These are phyloP conservation scores for Rhizophora mangle DNA, from an alignment of 345 rosid genomes.

Conservation along the genomic window DNA sequence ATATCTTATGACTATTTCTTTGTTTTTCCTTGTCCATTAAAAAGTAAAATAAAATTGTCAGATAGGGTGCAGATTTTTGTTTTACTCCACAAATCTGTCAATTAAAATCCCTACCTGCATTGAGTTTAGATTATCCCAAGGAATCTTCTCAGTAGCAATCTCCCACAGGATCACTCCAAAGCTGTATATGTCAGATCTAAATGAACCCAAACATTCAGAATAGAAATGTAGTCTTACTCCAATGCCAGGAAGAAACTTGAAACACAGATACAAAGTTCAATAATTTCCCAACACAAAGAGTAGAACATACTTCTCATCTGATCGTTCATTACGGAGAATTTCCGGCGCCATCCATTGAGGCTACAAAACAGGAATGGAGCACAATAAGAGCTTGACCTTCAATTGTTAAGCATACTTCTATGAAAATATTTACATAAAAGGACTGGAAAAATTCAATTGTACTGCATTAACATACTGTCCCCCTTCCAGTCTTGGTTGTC, in stretches of 20 bases:
- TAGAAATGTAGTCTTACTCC: neutral
- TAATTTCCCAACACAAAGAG: conserved; percentile 12
- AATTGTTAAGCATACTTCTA: conserved; percentile 1
- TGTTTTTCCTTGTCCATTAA: neutral
- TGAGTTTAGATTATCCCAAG: conserved; percentile 93
- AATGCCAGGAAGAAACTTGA: conserved; percentile 2
- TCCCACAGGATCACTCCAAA: conserved; percentile 95
- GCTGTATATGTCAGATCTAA: conserved; percentile 95
- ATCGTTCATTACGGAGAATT: conserved; percentile 91
- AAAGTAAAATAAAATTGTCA: too few relatives aligned
- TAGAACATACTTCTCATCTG: conserved; percentile 82
- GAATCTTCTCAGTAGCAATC: conserved; percentile 91
- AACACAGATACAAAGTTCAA: neutral
- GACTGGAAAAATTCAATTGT: conserved; percentile 7
- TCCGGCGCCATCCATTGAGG: conserved; percentile 99
- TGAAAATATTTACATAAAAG: conserved; percentile 2
- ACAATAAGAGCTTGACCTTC: conserved; percentile 10
- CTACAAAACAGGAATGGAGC: conserved; percentile 37
- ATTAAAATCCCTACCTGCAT: conserved; percentile 67
- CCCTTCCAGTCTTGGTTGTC: conserved; percentile 76
- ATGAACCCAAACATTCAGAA: conserved; percentile 15
- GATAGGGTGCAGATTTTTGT: neutral
- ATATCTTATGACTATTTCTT: neutral
- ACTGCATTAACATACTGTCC: conserved; percentile 57
- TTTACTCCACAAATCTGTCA: neutral